Percentiles rank a stretch among this genome's conserved stretches.
phyloP scores from a whole-genome alignment of 192 early-diverging fungal genomes.

The Podila horticola region DNA sequence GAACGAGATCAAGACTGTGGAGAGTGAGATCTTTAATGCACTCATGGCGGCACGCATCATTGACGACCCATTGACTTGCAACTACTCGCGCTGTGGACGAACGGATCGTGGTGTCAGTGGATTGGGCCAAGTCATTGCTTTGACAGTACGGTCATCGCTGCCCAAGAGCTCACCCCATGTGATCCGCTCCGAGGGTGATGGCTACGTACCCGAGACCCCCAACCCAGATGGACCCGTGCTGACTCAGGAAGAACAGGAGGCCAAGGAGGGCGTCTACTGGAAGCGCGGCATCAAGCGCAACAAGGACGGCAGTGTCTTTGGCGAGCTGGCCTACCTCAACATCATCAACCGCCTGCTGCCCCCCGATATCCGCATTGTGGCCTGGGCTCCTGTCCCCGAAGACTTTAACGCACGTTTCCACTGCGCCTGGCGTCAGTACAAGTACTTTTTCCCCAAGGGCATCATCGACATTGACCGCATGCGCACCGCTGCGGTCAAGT shows the following conservation, averaged over 20 bases:
- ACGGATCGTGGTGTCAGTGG: constrained; percentile 92
- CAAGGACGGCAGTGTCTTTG: constrained; percentile 45
- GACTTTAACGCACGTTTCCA: constrained; percentile 90
- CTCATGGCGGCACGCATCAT: constrained; percentile 83
- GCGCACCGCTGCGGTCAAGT: constrained; percentile 74
- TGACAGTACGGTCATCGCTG: constrained; percentile 78
- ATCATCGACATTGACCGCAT: constrained; percentile 80
- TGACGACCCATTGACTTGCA: constrained; percentile 68
- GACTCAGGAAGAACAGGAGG: constrained; percentile 30
- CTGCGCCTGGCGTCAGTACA: constrained; percentile 86
- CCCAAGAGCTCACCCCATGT: constrained; percentile 56
- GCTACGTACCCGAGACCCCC: constrained; percentile 12
- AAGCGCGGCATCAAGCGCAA: constrained; percentile 35
- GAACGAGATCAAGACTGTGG: constrained; percentile 76
- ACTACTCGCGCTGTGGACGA: constrained; percentile 86
- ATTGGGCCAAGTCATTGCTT: constrained; percentile 88
- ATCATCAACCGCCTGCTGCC: constrained; percentile 91
- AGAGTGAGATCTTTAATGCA: constrained; percentile 87
- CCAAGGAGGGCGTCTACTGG: constrained; percentile 35
- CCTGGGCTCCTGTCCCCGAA: constrained; percentile 84
- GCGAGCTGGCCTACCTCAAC: constrained; percentile 83
- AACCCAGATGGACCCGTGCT: not conserved
- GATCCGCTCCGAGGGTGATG: constrained; percentile 44
- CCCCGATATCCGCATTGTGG: constrained; percentile 87
- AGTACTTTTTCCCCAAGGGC: constrained; percentile 86